Base-by-base conservation (phyloP, 345 rosid genomes). In the Erucastrum elatum region DNA sequence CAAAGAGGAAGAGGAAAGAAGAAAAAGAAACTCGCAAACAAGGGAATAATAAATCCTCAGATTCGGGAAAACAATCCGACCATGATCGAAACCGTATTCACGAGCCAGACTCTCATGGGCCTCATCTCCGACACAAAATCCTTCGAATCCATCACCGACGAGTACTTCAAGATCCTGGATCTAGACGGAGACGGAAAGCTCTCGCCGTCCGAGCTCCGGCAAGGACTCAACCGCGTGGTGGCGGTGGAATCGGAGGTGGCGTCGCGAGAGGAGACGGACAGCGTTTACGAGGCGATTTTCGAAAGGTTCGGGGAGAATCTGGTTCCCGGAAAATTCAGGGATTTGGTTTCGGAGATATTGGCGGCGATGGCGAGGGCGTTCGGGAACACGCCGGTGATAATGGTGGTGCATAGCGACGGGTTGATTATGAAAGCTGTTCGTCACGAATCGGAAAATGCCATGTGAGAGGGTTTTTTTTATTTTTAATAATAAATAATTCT, bases 381-480 rank as follows among this genome's bases (percentile, higher is more conserved):
- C 9, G 90, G 90, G 0, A 56, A 74, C 21, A 46, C 82, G 30
- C 92, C 87, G 2, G 82, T 88, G 9, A 30, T 83, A 0, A 72
- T 87, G 76, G 87, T 73, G 59, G 84, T 87, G 49, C 84, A 81
- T 68, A 64, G 72, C 4, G 84, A 77, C 16, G 87, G 94, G 46
- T 78, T 84, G 84, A 82, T 88, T 11, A 82, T 82, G 88, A 83
- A 82, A 79, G 90, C 87, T n/a, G 84, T 86, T 53, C 81, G 83
- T 55, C 87, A 84, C 63, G 90, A 87, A 77, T 64, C 21, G 2
- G 35, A 12, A 6, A 62, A 81, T 58, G 74, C 8, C 51, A 65
- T 15, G 70, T 72, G 34, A 77, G 34, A 71, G 51, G 26, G 58
- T 53, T 69, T 69, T 16, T 76, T 92, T 85, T 60, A 94, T 92